phyloP scores from a whole-genome alignment of 208 protist species.

The Strigomonas culicis region DNA sequence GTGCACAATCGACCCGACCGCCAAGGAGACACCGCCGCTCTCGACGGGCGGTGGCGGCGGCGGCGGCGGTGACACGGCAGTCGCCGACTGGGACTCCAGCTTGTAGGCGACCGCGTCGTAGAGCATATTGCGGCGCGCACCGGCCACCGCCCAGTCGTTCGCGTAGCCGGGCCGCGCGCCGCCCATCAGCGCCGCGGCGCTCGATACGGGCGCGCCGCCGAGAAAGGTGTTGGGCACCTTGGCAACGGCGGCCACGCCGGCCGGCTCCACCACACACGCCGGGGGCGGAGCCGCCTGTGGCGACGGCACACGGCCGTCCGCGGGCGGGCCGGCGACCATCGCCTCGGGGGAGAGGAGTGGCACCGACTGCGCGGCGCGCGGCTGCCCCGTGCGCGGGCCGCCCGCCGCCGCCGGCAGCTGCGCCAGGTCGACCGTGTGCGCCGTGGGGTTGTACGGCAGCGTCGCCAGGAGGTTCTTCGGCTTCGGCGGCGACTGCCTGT shows the following conservation, averaged over 20 bases:
- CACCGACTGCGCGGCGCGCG: constrained; percentile 4
- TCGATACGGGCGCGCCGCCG: neutral
- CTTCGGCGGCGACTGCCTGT: no score
- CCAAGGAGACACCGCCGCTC: neutral
- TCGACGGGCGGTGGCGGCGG: neutral
- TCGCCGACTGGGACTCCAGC: neutral
- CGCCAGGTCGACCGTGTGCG: no score
- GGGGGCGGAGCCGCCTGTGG: neutral
- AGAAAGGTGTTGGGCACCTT: neutral
- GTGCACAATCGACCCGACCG: constrained; percentile 2
- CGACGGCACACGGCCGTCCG: neutral
- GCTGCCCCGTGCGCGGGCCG: no score
- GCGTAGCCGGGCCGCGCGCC: constrained; percentile 14
- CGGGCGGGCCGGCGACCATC: neutral
- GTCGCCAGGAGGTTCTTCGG: no score
- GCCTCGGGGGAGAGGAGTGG: constrained; percentile 12
- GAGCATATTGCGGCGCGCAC: neutral
- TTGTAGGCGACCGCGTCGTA: no score
- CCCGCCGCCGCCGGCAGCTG: no score
- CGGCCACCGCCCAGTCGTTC: constrained; percentile 18
- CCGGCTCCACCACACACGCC: constrained; percentile 2
- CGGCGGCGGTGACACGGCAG: neutral
- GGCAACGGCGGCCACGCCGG: neutral
- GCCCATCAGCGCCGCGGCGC: neutral
- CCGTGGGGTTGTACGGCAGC: no score